phyloP scores from a whole-genome alignment of 2,329 filamentous ascomycete genomes.

The Sclerotinia glacialis region DNA sequence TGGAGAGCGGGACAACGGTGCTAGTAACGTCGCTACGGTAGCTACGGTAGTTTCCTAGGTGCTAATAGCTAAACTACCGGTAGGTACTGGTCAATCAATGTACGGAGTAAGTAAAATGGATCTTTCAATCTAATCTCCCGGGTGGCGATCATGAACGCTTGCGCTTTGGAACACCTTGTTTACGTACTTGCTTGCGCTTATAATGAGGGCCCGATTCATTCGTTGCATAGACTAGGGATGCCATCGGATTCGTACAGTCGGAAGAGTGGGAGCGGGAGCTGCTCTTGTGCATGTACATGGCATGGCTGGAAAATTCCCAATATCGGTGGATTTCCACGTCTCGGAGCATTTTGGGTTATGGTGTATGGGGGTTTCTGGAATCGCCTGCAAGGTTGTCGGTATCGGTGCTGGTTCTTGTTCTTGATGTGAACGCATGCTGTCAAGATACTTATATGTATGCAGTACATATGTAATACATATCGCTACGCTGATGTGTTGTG shows the following conservation, averaged over 20 bases:
- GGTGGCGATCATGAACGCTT: background rate
- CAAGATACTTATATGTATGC: background rate
- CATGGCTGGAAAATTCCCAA: background rate
- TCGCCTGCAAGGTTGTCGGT: too few species aligned
- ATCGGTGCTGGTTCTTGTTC: too few species aligned
- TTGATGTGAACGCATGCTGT: too few species aligned
- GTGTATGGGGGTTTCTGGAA: too few species aligned
- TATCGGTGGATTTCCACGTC: background rate
- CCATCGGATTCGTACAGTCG: background rate
- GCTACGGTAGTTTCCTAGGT: too few species aligned
- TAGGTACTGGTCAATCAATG: too few species aligned
- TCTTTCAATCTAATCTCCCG: slow-evolving; percentile 14
- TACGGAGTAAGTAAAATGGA: background rate
- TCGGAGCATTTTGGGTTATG: too few species aligned
- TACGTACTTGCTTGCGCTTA: background rate
- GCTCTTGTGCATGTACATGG: background rate
- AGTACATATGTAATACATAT: background rate
- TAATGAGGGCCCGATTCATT: background rate
- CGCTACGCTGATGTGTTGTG: background rate
- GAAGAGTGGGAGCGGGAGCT: background rate
- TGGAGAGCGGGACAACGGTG: background rate
- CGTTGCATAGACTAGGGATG: background rate
- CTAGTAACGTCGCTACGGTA: background rate
- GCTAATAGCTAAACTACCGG: too few species aligned
- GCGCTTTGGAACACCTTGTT: background rate